These are phyloP conservation scores for Aotearoamyces nothofagi DNA, from an alignment of 2,329 filamentous ascomycete genomes.

Conservation along the genomic window DNA sequence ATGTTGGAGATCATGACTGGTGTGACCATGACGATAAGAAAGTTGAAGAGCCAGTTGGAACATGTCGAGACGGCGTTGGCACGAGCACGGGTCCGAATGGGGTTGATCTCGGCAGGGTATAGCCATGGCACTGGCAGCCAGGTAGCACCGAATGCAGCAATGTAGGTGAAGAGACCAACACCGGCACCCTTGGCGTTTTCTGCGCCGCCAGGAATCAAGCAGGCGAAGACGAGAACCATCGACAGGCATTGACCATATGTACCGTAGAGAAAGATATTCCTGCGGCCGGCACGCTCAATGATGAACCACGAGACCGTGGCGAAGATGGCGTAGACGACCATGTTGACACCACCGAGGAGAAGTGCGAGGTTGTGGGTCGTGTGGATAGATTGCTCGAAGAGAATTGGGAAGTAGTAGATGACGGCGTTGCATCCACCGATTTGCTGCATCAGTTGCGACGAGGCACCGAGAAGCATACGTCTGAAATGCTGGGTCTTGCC, in stretches of 20 bases:
- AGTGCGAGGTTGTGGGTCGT: conserved; percentile 32
- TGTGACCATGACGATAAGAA: conserved; percentile 28
- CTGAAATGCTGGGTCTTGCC: conserved; percentile 39
- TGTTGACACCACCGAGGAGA: conserved; percentile 37
- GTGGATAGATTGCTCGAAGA: conserved; percentile 32
- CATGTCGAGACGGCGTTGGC: conserved; percentile 49
- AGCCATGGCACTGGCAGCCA: conserved; percentile 49
- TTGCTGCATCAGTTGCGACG: conserved; percentile 38
- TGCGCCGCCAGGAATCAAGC: conserved; percentile 18
- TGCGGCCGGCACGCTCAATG: conserved; percentile 46
- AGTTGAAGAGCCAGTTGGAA: conserved; percentile 37
- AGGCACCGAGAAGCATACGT: conserved; percentile 33
- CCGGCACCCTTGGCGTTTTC: conserved; percentile 21
- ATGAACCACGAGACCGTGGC: conserved; percentile 35
- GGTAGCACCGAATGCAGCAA: conserved; percentile 42
- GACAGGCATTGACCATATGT: conserved; percentile 45
- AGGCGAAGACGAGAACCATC: conserved; percentile 41
- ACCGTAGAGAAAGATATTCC: conserved; percentile 59
- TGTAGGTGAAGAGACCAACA: conserved; percentile 46
- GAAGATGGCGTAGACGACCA: conserved; percentile 37
- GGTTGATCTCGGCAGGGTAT: conserved; percentile 45
- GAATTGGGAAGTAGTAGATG: conserved; percentile 32
- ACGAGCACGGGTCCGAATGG: conserved; percentile 42
- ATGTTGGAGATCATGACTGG: conserved; percentile 22
- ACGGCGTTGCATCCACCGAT: conserved; percentile 28